Percentiles rank a stretch among this genome's conserved stretches.
Conservation (phyloP, 257 asterid genomes). For the Marsdenia floribunda region DNA sequence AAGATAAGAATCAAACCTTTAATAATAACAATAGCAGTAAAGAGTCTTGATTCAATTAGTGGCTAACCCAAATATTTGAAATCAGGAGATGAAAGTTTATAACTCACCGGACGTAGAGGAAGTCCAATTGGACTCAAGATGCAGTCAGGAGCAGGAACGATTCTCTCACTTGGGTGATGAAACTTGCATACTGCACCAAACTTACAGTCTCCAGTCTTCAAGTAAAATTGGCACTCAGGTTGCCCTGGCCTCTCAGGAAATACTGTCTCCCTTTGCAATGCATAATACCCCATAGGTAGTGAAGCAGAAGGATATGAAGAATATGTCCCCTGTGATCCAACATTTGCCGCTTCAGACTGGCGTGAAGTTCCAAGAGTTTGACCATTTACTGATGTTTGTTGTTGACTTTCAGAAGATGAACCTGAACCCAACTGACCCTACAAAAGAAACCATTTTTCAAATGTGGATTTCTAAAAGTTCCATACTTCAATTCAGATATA, state of each 20-base stretch:
- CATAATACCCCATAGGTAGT: conserved; percentile 61
- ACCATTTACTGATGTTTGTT: conserved; percentile 49
- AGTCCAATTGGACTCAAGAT: conserved; percentile 85
- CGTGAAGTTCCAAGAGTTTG: conserved; percentile 45
- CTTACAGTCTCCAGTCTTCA: conserved; percentile 98
- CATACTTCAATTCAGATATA: neutral
- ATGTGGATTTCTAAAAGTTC: neutral
- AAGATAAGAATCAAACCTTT: neutral
- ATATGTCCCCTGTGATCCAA: conserved; percentile 47
- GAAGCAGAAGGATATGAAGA: conserved; percentile 53
- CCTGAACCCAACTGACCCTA: conserved; percentile 79
- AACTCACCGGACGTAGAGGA: conserved; percentile 87
- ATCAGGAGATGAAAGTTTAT: neutral
- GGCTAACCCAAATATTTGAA: neutral
- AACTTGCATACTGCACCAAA: conserved; percentile 92
- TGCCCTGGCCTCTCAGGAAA: conserved; percentile 97
- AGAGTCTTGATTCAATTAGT: neutral
- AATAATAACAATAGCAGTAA: neutral
- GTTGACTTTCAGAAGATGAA: conserved; percentile 64
- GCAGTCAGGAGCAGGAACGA: conserved; percentile 81
- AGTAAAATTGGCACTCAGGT: conserved; percentile 92
- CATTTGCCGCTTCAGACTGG: conserved; percentile 42
- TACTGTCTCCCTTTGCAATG: conserved; percentile 66
- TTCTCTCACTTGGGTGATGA: conserved; percentile 90
- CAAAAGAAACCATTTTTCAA: conserved; percentile 22